Evolutionary conservation across 805 yeast genomes (phyloP), one percentile per base, ranked within the genome.

Genomic region (Candida rishiriensis): DNA sequence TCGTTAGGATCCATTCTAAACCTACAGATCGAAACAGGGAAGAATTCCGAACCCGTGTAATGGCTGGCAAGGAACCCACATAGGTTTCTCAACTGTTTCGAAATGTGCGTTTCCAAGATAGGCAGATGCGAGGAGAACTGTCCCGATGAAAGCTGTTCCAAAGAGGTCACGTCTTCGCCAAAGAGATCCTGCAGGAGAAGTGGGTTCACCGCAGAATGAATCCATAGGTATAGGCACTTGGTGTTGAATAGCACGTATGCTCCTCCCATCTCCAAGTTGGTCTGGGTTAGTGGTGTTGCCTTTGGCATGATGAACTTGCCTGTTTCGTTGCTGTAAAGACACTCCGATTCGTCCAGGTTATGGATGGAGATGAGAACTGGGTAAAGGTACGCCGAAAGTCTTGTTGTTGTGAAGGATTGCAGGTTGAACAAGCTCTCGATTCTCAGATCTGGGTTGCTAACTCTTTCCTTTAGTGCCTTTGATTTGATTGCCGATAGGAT

Each of bases 331-430:
- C 75, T 76, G 26, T 58, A 65, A 6, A 69, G 68, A 36, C 81
- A 79, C 49, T 87, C 95, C 1, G 66, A 68, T 10, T 76, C 83
- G 2, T 65, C 65, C 46, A 87, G 63, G 3, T 76, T 72, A 60
- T 89, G 96, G 21, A 91, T 62, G 34, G 85, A 86, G 29, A 85
- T 71, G 44, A 91, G 69, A 10, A 85, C 80, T 1, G 99, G 98
- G 57, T 90, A 93, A 33, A 93, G 70, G 49, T 79, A 81, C 47
- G 75, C 76, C 17, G 81, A 67, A 16, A 90, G 67, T 40, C 72
- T 72, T 17, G 76, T 79, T 13, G 83, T 60, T 3, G 85, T 75
- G 60, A 77, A 69, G 7, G 73, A 66, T 52, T 75, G 69, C 58
- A 88, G 66, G 38, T 69, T 65, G 47, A 70, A 72, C 40, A 75